phyloP scores from a whole-genome alignment of 768 basidiomycete species.

The Rhizopogon sp. region DNA sequence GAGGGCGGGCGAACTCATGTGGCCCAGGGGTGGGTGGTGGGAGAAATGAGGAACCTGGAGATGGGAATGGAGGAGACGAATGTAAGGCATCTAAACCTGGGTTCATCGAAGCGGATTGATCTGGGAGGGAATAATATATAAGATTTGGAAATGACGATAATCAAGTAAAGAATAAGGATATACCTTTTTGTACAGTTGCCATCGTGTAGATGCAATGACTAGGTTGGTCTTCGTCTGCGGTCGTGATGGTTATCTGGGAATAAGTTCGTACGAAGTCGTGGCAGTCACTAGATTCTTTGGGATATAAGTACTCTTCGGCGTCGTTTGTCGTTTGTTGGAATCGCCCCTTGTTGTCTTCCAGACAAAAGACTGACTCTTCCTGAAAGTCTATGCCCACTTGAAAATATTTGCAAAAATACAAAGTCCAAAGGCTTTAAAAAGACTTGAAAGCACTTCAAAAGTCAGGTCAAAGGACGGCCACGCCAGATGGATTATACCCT shows the following conservation, averaged over 20 bases:
- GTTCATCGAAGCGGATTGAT: constrained; percentile 1
- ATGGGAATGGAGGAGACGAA: constrained; percentile 47
- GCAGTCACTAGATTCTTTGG: background rate
- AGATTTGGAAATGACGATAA: background rate
- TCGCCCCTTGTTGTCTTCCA: background rate
- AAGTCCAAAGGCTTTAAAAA: background rate
- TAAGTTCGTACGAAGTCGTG: constrained; percentile 1
- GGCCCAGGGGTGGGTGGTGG: constrained; percentile 63
- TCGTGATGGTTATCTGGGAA: background rate
- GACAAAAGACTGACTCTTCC: constrained; percentile 7
- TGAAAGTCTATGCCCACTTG: background rate
- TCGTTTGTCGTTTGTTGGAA: background rate
- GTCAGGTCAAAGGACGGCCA: too few relatives aligned
- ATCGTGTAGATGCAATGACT: background rate
- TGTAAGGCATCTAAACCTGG: constrained; percentile 33
- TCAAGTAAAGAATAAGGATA: background rate
- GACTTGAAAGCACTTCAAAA: background rate
- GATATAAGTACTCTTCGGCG: constrained; percentile 1
- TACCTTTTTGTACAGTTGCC: constrained; percentile 7
- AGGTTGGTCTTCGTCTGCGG: background rate
- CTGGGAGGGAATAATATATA: background rate
- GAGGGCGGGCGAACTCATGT: constrained; percentile 62
- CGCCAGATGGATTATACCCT: background rate
- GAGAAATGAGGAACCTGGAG: constrained; percentile 62
- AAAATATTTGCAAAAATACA: background rate